A percentile compares a stretch with the other conserved stretches of the same genome.
These are phyloP conservation scores for Candida vaughaniae DNA, from an alignment of 805 yeast genomes.

Conservation along the genomic window DNA sequence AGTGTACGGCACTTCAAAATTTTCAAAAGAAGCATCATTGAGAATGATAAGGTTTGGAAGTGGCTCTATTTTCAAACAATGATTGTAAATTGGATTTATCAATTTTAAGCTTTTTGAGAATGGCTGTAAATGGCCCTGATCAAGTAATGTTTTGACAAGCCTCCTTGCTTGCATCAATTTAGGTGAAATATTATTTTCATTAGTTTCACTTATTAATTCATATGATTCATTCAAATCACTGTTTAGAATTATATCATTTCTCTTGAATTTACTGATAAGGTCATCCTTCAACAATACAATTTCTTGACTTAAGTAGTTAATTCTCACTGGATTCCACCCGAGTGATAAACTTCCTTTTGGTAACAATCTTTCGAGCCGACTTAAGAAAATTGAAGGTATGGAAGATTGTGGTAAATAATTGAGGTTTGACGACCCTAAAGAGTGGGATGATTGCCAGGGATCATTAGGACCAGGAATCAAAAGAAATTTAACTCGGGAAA, in stretches of 20 bases:
- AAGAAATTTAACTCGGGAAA: slow-evolving; percentile 54
- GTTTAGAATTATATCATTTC: slow-evolving; percentile 63
- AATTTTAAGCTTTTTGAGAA: slow-evolving; percentile 62
- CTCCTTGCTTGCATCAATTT: slow-evolving; percentile 62
- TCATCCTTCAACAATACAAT: slow-evolving; percentile 74
- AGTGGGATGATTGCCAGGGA: slow-evolving; percentile 81
- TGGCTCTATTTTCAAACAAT: slow-evolving; percentile 69
- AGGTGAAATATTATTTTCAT: slow-evolving; percentile 31
- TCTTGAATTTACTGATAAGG: slow-evolving; percentile 62
- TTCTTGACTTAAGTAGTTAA: slow-evolving; percentile 83
- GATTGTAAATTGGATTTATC: slow-evolving; percentile 67
- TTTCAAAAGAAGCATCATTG: slow-evolving; percentile 70
- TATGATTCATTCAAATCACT: slow-evolving; percentile 23
- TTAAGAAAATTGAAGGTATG: slow-evolving; percentile 71
- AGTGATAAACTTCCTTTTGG: slow-evolving; percentile 31
- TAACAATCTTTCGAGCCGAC: slow-evolving; percentile 53
- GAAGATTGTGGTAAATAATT: slow-evolving; percentile 58
- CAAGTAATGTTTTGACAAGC: slow-evolving; percentile 74
- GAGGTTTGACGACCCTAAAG: slow-evolving; percentile 50
- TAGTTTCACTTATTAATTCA: slow-evolving; percentile 14
- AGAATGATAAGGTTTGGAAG: slow-evolving; percentile 65
- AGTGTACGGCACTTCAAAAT: slow-evolving; percentile 73
- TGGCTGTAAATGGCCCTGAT: slow-evolving; percentile 88
- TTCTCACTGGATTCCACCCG: slow-evolving; percentile 74
- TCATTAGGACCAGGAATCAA: slow-evolving; percentile 90